Percentiles rank a stretch among this genome's conserved stretches.
These are phyloP conservation scores for Viridothelium virens DNA, from an alignment of 495 filamentous ascomycete species.

Conservation along the genomic window DNA sequence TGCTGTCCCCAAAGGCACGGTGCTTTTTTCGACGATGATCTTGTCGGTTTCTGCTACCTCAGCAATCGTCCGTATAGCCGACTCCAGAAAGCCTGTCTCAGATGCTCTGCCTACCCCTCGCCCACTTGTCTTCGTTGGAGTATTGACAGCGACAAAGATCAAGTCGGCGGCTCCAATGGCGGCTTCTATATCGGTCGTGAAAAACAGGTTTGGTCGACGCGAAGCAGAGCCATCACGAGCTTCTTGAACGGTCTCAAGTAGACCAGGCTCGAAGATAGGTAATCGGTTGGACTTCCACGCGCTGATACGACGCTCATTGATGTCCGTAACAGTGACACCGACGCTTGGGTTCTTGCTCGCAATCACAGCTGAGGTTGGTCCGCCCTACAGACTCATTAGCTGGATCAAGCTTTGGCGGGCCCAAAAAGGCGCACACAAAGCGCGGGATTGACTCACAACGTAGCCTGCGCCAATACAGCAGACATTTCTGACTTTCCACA, in stretches of 20 bases:
- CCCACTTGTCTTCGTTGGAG: constrained; percentile 67
- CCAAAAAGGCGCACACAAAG: not conserved
- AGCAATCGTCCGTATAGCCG: constrained; percentile 59
- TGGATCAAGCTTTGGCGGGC: not conserved
- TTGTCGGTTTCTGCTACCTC: constrained; percentile 55
- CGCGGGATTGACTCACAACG: constrained; percentile 40
- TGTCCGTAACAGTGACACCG: constrained; percentile 62
- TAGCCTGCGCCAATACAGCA: constrained; percentile 60
- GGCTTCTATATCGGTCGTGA: constrained; percentile 56
- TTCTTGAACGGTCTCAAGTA: constrained; percentile 57
- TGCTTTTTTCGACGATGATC: constrained; percentile 78
- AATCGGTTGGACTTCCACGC: constrained; percentile 66
- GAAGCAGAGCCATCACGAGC: constrained; percentile 51
- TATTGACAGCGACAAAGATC: constrained; percentile 73
- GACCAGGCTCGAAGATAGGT: constrained; percentile 69
- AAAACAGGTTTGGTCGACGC: constrained; percentile 57
- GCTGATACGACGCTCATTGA: constrained; percentile 54
- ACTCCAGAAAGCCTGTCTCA: constrained; percentile 66
- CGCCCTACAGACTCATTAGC: constrained; percentile 41
- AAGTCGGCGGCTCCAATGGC: constrained; percentile 62
- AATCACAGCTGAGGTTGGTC: constrained; percentile 67
- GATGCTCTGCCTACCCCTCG: constrained; percentile 63
- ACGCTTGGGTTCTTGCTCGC: constrained; percentile 63
- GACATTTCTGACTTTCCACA: constrained; percentile 44
- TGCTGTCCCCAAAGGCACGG: constrained; percentile 72